phyloP scores from a whole-genome alignment of 352 stramenopile species.

The Globisporangium yorkense region DNA sequence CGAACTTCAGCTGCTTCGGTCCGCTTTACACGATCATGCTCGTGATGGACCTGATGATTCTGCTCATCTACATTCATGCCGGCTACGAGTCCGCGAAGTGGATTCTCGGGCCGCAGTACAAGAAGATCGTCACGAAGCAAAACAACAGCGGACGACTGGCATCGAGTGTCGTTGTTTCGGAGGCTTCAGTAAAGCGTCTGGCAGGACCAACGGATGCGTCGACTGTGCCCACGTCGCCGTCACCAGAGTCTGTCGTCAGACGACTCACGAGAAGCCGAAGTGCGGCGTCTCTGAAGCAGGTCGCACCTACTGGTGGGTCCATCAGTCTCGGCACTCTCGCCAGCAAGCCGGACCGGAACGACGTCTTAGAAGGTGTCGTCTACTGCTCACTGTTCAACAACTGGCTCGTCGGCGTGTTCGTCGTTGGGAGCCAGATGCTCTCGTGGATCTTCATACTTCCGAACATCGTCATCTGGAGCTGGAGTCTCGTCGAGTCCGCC shows the following conservation, averaged over 20 bases:
- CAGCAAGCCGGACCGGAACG: not conserved
- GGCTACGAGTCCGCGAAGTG: conserved; percentile 10
- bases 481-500: conserved; percentile 19
- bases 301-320: not conserved
- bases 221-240: not conserved
- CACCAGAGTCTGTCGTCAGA: not conserved
- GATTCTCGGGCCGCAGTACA: conserved; percentile 9
- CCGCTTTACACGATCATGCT: conserved; percentile 20
- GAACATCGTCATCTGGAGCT: conserved; percentile 31
- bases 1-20: conserved; percentile 19
- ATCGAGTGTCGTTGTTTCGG: not conserved
- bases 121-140: conserved; percentile 4
- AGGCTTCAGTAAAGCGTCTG: not conserved
- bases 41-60: conserved; percentile 14
- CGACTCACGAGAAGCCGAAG: not conserved
- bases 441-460: conserved; percentile 54
- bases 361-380: conserved; percentile 16
- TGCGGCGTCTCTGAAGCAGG: not conserved
- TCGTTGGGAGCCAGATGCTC: conserved; percentile 21
- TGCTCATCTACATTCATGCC: conserved; percentile 12
- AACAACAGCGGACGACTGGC: not conserved
- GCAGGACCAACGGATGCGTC: not conserved
- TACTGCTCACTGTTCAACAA: conserved; percentile 36
- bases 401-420: conserved; percentile 21
- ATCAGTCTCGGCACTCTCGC: not conserved